phyloP scores from a whole-genome alignment of 1,139 yeast species.

The Kodamaea suecica region DNA sequence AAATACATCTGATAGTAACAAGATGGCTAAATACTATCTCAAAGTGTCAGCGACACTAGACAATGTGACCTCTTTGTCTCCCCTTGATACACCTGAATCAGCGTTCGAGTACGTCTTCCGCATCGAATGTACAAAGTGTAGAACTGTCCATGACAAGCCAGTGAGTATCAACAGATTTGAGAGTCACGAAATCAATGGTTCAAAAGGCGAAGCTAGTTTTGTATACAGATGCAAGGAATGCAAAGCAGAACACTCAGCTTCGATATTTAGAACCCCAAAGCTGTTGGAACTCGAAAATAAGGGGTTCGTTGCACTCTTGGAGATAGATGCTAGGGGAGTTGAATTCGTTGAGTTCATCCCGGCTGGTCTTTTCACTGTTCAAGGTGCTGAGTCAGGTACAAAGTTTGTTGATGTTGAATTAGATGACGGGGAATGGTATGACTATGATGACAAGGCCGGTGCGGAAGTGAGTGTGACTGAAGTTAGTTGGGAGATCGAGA shows the following conservation, averaged over 20 bases:
- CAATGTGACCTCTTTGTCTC: slow-evolving; percentile 62
- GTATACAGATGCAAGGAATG: slow-evolving; percentile 75
- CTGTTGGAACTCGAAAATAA: slow-evolving; percentile 25
- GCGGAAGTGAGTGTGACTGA: slow-evolving; percentile 82
- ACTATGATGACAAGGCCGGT: slow-evolving; percentile 83
- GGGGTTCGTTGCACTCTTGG: slow-evolving; percentile 47
- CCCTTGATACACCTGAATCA: slow-evolving; percentile 54
- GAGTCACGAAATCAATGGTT: slow-evolving; percentile 59
- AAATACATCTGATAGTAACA: too few relatives aligned
- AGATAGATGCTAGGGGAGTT: slow-evolving; percentile 83
- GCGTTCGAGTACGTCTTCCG: slow-evolving; percentile 77
- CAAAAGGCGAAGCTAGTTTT: slow-evolving; percentile 83
- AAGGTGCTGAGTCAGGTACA: slow-evolving; percentile 51
- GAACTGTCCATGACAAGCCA: slow-evolving; percentile 74
- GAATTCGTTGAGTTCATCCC: slow-evolving; percentile 70
- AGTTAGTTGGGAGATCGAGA: slow-evolving; percentile 50
- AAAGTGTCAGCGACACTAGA: slow-evolving; percentile 57
- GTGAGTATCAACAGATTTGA: slow-evolving; percentile 66
- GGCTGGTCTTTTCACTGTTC: slow-evolving; percentile 63
- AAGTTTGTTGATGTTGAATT: slow-evolving; percentile 65
- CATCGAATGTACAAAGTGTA: slow-evolving; percentile 75
- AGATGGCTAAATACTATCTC: slow-evolving; percentile 46
- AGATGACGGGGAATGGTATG: slow-evolving; percentile 88
- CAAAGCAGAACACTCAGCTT: slow-evolving; percentile 42
- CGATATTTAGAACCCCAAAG: slow-evolving; percentile 33